A percentile compares a stretch with the other conserved stretches of the same genome.
These are phyloP conservation scores for Gonapodya sp. DNA, from an alignment of 192 early-diverging fungal genomes.

Conservation along the genomic window DNA sequence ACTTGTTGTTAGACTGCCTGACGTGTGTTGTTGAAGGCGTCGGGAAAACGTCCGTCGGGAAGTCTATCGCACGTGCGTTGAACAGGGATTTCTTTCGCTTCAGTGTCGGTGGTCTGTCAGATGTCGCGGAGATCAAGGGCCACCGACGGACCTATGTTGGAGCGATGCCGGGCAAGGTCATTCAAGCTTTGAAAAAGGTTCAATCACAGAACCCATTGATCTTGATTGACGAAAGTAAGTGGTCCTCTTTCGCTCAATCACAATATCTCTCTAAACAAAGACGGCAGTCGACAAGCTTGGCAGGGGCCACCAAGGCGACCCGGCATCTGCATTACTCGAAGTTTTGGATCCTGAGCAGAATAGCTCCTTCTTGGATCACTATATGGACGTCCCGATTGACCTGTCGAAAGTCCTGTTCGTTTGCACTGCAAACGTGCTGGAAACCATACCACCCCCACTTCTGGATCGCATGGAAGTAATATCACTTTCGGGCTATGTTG, in stretches of 20 bases:
- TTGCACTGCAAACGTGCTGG: constrained; percentile 94
- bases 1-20: constrained; percentile 9
- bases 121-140: constrained; percentile 99
- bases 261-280: not conserved
- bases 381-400: constrained; percentile 98
- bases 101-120: constrained; percentile 91
- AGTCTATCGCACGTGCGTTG: constrained; percentile 91
- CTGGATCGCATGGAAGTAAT: constrained; percentile 99
- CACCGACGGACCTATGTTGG: constrained; percentile 98
- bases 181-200: constrained; percentile 97
- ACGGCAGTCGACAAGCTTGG: constrained; percentile 86
- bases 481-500: constrained; percentile 79
- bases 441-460: constrained; percentile 96
- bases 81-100: constrained; percentile 94
- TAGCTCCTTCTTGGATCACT: constrained; percentile 94
- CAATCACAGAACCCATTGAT: constrained; percentile 97
- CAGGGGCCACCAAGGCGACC: constrained; percentile 94
- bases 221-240: constrained; percentile 83
- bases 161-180: constrained; percentile 98
- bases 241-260: constrained; percentile 15
- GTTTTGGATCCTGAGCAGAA: constrained; percentile 98
- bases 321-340: constrained; percentile 91
- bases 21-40: constrained; percentile 38
- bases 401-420: constrained; percentile 98
- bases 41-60: constrained; percentile 97